A percentile compares a stretch with the other conserved stretches of the same genome.
Conservation (phyloP, 1,139 yeast species). For the Zhuliangozyma blackwelliae region DNA sequence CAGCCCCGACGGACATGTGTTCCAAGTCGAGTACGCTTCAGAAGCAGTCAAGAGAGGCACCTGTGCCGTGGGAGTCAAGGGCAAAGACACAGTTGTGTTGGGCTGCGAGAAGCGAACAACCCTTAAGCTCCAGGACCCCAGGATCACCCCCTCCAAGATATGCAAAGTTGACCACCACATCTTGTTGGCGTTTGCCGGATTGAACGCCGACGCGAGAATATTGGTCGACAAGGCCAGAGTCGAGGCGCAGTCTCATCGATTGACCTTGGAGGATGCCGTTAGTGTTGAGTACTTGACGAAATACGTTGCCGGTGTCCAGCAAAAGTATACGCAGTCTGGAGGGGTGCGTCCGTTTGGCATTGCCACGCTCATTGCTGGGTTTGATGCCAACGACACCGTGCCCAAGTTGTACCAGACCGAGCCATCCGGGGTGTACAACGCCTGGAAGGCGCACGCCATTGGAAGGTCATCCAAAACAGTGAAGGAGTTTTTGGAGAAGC, state of each 20-base stretch:
- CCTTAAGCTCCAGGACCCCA: constrained; percentile 89
- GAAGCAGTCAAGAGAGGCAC: constrained; percentile 99
- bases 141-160: constrained; percentile 93
- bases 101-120: constrained; percentile 98
- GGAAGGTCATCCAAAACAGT: constrained; percentile 96
- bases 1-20: constrained; percentile 98
- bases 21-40: constrained; percentile 96
- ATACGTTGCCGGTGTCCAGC: constrained; percentile 96
- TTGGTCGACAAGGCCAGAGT: constrained; percentile 93
- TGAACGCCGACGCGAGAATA: constrained; percentile 96
- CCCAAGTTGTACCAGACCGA: constrained; percentile 93
- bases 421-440: constrained; percentile 95
- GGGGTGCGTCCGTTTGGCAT: constrained; percentile 96
- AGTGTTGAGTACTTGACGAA: constrained; percentile 88
- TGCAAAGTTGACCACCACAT: constrained; percentile 89
- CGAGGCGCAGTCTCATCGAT: constrained; percentile 94
- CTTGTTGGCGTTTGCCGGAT: constrained; percentile 92
- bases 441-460: constrained; percentile 99
- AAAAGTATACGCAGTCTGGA: constrained; percentile 95
- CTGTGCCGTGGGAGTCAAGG: constrained; percentile 96
- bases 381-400: constrained; percentile 75
- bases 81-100: constrained; percentile 79
- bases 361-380: constrained; percentile 92
- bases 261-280: constrained; percentile 92
- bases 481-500: constrained; percentile 90